Percentiles rank a stretch among this genome's conserved stretches.
These are phyloP conservation scores for Laguncularia racemosa DNA, from an alignment of 345 rosid species.

Conservation along the genomic window DNA sequence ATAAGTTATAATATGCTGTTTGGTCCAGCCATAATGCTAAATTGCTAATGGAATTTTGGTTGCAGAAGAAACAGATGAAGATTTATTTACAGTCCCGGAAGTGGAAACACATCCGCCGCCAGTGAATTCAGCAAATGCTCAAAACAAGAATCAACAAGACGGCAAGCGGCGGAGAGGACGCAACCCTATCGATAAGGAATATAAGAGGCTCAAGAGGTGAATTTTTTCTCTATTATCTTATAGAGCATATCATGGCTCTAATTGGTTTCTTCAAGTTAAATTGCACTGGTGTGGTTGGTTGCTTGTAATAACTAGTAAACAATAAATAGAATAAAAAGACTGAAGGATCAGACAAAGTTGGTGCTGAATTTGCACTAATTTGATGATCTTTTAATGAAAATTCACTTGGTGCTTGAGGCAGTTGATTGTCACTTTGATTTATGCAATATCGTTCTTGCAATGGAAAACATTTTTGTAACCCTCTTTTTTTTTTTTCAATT, in stretches of 20 bases:
- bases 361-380: too few species aligned
- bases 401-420: too few species aligned
- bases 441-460: too few species aligned
- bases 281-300: not conserved
- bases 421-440: too few species aligned
- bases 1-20: too few species aligned
- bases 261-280: not conserved
- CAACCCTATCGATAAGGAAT: constrained; percentile 55
- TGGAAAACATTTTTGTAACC: too few species aligned
- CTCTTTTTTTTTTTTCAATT: too few species aligned
- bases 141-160: not conserved
- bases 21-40: too few species aligned
- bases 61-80: constrained; percentile 69
- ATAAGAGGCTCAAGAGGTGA: constrained; percentile 63
- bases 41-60: too few species aligned
- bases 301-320: not conserved
- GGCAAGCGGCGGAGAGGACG: constrained; percentile 47
- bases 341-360: too few species aligned
- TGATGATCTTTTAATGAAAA: too few species aligned
- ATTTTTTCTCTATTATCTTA: not conserved
- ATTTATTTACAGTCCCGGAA: constrained; percentile 59
- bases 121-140: not conserved
- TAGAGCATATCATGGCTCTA: not conserved
- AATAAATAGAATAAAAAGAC: too few species aligned
- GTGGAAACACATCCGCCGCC: constrained; percentile 38